Conservation (phyloP, 176 grass and related monocot genomes). For the Aechmea fasciata region DNA sequence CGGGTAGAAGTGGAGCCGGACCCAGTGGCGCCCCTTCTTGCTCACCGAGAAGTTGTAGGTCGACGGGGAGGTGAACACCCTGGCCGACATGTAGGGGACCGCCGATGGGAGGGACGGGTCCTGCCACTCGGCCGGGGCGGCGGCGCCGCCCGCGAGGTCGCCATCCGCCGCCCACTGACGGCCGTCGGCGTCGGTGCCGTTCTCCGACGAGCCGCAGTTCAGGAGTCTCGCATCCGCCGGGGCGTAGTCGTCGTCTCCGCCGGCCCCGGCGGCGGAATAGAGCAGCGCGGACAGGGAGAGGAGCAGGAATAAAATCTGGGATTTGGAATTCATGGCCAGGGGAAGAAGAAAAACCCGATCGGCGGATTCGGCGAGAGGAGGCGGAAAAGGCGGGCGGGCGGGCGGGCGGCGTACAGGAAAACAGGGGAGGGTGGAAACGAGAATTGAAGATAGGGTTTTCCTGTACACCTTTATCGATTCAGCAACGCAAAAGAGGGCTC, state of each 20-base stretch:
- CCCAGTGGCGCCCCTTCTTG: conserved; percentile 48
- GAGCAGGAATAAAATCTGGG: not conserved
- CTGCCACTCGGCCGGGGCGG: conserved; percentile 27
- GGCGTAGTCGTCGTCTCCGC: conserved; percentile 18
- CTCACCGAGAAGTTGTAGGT: conserved; percentile 56
- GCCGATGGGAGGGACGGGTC: conserved; percentile 52
- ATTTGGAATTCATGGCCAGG: conserved; percentile 15
- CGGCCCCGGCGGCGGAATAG: not conserved
- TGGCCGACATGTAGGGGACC: conserved; percentile 62
- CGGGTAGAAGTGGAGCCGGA: conserved; percentile 86
- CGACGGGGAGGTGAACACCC: conserved; percentile 50
- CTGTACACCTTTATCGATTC: not conserved
- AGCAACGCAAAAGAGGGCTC: no score
- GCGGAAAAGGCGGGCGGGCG: not conserved
- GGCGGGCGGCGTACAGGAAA: conserved; percentile 12
- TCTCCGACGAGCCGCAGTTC: conserved; percentile 49
- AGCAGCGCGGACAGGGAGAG: conserved; percentile 12
- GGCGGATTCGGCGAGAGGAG: not conserved
- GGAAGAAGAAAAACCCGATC: not conserved
- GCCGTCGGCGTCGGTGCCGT: conserved; percentile 42
- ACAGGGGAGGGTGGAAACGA: conserved; percentile 7
- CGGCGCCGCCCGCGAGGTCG: conserved; percentile 34
- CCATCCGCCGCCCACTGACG: conserved; percentile 50
- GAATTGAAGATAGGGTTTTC: not conserved
- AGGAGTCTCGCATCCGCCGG: conserved; percentile 38